Evolutionary conservation across 768 basidiomycete genomes (phyloP), one percentile per base, ranked within the genome.

Genomic region (Tylopilus sp.): DNA sequence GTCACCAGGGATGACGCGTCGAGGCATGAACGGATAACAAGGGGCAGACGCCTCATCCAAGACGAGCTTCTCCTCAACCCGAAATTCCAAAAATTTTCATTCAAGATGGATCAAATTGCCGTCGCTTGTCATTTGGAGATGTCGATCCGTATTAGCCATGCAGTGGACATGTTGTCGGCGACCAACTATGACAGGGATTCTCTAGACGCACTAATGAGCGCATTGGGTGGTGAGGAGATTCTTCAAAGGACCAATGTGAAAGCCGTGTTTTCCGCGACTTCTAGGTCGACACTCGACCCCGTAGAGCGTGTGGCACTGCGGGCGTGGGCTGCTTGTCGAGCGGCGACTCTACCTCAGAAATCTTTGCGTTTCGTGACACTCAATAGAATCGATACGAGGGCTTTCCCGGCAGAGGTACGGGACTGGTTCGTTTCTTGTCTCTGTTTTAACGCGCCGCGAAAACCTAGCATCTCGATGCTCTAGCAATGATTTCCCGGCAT

Each of bases 401-500:
- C 66, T 11, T 46, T 78, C 3, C 25, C 62, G 21, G 51, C 53
- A 41, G 21, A 50, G 55, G 78, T 78, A 56, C 34, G 70, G 40
- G 13, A 3, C 42, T 36, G 1, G 3, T 45, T 34, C n/a, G 8
- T 34, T 19, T 31, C 21, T 13, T 17, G 3, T n/a, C 24, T 17
- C 36, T n/a, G 1, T 9, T 29, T 45, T 58, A 6, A 50, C 45
- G 10, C 8, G 49, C 53, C 11, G 52, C 36, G 28, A 36, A 52
- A 30, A 38, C 28, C 9, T 60, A 78, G 80, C 69, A 69, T 36
- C 68, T 87, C 8, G 53, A 64, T 14, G 71, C 76, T 22, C 62
- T 86, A 2, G 69, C 76, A 1, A 83, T 76, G 57, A 67, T 78
- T 44, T 71, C 73, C 17, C 73, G 70, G 8, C 75, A 81, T 42